Percentiles rank a stretch among this genome's conserved stretches.
These are phyloP conservation scores for Cercospora zeina DNA, from an alignment of 2,329 filamentous ascomycete genomes.

Conservation along the genomic window DNA sequence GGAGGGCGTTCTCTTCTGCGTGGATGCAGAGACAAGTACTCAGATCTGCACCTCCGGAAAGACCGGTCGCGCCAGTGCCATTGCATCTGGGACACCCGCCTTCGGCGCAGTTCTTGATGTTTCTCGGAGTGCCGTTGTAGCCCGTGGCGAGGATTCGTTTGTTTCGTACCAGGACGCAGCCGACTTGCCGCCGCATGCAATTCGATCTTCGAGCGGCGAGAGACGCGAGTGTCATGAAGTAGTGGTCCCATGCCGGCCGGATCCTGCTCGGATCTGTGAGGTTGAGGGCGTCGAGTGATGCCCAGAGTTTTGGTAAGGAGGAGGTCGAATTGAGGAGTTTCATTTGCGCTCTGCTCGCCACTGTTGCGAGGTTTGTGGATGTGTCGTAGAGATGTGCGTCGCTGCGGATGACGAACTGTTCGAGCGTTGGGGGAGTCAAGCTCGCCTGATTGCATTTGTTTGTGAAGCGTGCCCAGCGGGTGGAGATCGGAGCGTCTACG, in stretches of 20 bases:
- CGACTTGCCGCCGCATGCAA: slow-evolving; percentile 97
- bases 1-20: slow-evolving; percentile 92
- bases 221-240: slow-evolving; percentile 96
- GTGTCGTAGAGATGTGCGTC: slow-evolving; percentile 76
- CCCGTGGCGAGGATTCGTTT: slow-evolving; percentile 89
- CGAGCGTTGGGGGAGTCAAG: slow-evolving; percentile 53
- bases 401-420: slow-evolving; percentile 61
- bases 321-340: slow-evolving; percentile 82
- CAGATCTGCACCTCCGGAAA: slow-evolving; percentile 69
- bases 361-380: slow-evolving; percentile 64
- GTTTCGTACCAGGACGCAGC: slow-evolving; percentile 85
- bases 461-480: slow-evolving; percentile 79
- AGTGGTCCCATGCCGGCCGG: slow-evolving; percentile 90
- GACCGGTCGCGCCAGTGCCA: slow-evolving; percentile 45
- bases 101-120: slow-evolving; percentile 85
- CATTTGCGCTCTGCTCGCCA: slow-evolving; percentile 79
- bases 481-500: slow-evolving; percentile 81
- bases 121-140: slow-evolving; percentile 95
- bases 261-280: slow-evolving; percentile 76
- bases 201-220: slow-evolving; percentile 88
- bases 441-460: slow-evolving; percentile 53
- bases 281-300: slow-evolving; percentile 70
- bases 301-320: slow-evolving; percentile 69
- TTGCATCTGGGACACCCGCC: slow-evolving; percentile 91
- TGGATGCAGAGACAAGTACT: slow-evolving; percentile 94